Evolutionary conservation across 139 green algal species (phyloP).

Genomic region (Chlorella sp.): DNA sequence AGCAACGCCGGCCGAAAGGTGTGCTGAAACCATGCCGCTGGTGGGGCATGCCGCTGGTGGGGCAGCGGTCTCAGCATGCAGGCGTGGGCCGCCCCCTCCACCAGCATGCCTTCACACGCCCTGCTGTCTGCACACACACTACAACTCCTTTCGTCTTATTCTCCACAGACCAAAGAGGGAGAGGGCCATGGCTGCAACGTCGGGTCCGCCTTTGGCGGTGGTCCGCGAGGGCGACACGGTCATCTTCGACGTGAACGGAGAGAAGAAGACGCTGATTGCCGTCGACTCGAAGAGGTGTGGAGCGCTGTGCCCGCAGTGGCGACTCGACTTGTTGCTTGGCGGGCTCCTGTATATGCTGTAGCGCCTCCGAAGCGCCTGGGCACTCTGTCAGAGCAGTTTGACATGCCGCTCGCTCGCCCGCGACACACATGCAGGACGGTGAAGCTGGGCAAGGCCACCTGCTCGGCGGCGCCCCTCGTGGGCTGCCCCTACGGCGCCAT

Average conservation of each 20-base stretch:
- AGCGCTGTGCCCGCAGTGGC: not conserved
- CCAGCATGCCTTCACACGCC: too few relatives aligned
- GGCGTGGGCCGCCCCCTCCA: too few relatives aligned
- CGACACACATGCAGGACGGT: conserved; percentile 51
- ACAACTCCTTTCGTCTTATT: not conserved
- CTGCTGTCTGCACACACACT: too few relatives aligned
- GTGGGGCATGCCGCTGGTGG: too few relatives aligned
- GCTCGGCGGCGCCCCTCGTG: conserved; percentile 53
- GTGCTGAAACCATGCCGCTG: too few relatives aligned
- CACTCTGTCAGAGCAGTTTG: not conserved
- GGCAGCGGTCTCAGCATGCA: too few relatives aligned
- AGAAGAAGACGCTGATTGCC: conserved; percentile 60
- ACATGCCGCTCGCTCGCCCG: not conserved
- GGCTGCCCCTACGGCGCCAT: conserved; percentile 70
- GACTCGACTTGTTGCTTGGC: not conserved
- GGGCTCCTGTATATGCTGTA: not conserved
- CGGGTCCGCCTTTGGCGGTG: not conserved
- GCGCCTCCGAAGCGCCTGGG: not conserved
- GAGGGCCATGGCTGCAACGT: not conserved
- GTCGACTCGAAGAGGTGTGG: conserved; percentile 49
- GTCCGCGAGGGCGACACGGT: conserved; percentile 65
- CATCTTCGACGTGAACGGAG: conserved; percentile 75
- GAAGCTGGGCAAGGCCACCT: conserved; percentile 54
- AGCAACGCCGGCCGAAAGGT: too few relatives aligned
- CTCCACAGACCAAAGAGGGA: not conserved